Conservation (phyloP, 2,329 filamentous ascomycete species). For the Thyridium curvatum region DNA sequence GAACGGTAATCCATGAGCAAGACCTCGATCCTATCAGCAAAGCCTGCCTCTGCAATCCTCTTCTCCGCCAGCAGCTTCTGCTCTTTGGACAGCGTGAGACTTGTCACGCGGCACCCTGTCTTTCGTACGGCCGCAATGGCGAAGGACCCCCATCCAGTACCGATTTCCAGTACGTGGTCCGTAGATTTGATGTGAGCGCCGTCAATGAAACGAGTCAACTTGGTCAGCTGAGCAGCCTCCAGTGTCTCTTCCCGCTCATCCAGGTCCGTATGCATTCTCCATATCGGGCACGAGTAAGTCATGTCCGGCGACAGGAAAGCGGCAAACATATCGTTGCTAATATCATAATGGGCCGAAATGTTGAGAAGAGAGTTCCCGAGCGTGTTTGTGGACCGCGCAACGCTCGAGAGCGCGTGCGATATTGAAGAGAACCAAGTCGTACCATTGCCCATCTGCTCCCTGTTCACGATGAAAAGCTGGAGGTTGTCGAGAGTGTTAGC, state of each 20-base stretch:
- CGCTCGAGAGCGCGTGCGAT: constrained; percentile 47
- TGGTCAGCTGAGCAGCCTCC: constrained; percentile 61
- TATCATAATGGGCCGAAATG: constrained; percentile 68
- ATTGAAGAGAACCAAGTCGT: constrained; percentile 56
- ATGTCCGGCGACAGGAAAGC: constrained; percentile 69
- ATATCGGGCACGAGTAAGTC: constrained; percentile 70
- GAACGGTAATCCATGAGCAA: constrained; percentile 63
- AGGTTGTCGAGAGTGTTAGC: too few species aligned
- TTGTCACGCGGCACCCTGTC: constrained; percentile 64
- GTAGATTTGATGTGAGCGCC: constrained; percentile 55
- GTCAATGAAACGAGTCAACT: constrained; percentile 59
- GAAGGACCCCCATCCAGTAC: constrained; percentile 70
- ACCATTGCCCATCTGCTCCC: constrained; percentile 57
- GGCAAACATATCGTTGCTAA: constrained; percentile 70
- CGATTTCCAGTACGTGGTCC: constrained; percentile 70
- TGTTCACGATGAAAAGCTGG: constrained; percentile 65
- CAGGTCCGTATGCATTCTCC: constrained; percentile 39
- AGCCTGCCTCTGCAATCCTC: constrained; percentile 54
- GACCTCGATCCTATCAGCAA: constrained; percentile 56
- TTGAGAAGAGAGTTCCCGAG: constrained; percentile 56
- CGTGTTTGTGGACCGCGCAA: constrained; percentile 53
- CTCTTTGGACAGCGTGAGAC: constrained; percentile 60
- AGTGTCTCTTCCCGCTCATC: constrained; percentile 46
- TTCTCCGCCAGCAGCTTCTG: constrained; percentile 63
- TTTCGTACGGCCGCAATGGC: constrained; percentile 61